Base-by-base conservation (phyloP, 805 yeast species). In the Kockiozyma suomiensis region DNA sequence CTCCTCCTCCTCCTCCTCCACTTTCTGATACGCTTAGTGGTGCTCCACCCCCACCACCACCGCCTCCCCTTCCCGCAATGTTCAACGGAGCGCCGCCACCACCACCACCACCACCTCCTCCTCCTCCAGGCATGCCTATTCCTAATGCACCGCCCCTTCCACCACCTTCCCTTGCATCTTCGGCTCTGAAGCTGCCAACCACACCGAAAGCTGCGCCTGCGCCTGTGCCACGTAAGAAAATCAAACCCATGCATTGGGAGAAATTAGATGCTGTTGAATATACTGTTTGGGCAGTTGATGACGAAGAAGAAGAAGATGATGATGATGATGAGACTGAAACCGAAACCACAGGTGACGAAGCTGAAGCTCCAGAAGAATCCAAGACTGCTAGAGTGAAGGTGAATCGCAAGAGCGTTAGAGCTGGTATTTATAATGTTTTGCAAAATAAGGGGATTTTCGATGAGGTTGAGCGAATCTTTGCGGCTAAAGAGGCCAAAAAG, bases 241-340 rank as follows among this genome's bases (percentile, higher is more conserved):
- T 94, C 65, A 94, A 96, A 72, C 99, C 93, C 72, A 81, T 94
- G 78, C 99, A 94, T 72, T 96, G 98, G 98, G 97, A 93, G 68
- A 90, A 88, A 70, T 79, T 96, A 40, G 69, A 66, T 10, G 97
- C 93, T 35, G 87, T 94, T 21, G 88, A 86, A 54, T 83, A 86
- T 47, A 92, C 98, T 0, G 87, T 94, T 61, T 93, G 99, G 98
- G 81, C 84, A 19, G 41, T 35, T 4, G 58, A 61, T 19, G 59
- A 43, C n/a, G 58, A 58, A 4, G 51, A 32, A 4, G 56, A 43
- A 12, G 59, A 41, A 6, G 64, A 60, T 17, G 63, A 50, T 2
- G 53, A 45, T 15, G 58, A 56, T n/a, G 51, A 32, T n/a, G 52
- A 42, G n/a, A 51, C 45, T 21, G 48, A 43, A 4, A 37, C 19